Evolutionary conservation across 106 monocot genomes (phyloP).

Genomic region (Dioscorea zingiberensis): DNA sequence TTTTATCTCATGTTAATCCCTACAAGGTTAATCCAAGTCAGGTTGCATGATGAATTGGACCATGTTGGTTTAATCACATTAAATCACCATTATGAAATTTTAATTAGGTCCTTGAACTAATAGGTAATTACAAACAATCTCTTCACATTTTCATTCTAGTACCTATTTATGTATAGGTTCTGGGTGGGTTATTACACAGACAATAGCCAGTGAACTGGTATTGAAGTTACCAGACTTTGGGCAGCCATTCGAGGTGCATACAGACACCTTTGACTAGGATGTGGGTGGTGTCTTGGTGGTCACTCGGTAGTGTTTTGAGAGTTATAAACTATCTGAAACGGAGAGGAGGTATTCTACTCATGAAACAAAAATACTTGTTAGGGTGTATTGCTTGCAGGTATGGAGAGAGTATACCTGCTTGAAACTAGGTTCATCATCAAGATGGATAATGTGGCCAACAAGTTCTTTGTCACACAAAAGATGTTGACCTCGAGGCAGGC

Average conservation of each 20-base stretch:
- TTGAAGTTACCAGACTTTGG: not conserved
- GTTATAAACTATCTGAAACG: not conserved
- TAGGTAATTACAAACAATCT: no score
- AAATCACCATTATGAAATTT: no score
- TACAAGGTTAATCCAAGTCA: no score
- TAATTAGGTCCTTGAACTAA: no score
- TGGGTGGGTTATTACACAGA: no score
- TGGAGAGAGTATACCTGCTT: not conserved
- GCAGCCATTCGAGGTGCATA: not conserved
- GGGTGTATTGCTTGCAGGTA: not conserved
- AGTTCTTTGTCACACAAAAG: not conserved
- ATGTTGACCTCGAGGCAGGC: not conserved
- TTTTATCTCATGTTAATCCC: no score
- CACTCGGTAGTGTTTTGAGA: not conserved
- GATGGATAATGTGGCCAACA: not conserved
- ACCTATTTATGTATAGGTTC: no score
- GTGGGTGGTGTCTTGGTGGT: not conserved
- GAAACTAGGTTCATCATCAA: no score
- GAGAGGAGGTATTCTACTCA: no score
- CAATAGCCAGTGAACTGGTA: not conserved
- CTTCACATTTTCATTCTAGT: no score
- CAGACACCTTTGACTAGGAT: not conserved
- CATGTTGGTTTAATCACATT: no score
- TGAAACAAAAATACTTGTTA: not conserved
- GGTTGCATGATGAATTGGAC: no score